Conservation (phyloP, 495 filamentous ascomycete species). For the Pyrenula aspistea region DNA sequence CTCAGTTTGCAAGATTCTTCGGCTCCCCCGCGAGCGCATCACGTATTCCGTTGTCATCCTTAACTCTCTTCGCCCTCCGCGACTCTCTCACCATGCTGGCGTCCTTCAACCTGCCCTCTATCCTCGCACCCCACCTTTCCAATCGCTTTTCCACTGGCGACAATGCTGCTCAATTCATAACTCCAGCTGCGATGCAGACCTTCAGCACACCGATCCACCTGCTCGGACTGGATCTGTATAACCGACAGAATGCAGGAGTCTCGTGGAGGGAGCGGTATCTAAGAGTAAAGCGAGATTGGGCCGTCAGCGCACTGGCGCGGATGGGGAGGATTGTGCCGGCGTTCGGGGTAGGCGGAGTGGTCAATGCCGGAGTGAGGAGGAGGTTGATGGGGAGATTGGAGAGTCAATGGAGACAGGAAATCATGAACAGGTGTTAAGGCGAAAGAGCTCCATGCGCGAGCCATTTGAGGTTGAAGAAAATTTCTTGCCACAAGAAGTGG, state of each 20-base stretch:
- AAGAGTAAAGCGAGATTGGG: slow-evolving; percentile 65
- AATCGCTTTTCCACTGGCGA: slow-evolving; percentile 29
- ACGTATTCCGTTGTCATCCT: slow-evolving; percentile 41
- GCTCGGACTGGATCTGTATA: slow-evolving; percentile 82
- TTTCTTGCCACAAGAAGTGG: too few relatives aligned
- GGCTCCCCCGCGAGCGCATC: slow-evolving; percentile 28
- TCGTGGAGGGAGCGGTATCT: slow-evolving; percentile 45
- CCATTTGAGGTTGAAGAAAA: too few relatives aligned
- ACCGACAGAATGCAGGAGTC: slow-evolving; percentile 40
- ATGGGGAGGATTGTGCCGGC: slow-evolving; percentile 89
- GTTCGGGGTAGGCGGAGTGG: slow-evolving; percentile 85
- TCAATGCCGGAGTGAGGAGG: slow-evolving; percentile 64
- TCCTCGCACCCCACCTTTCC: slow-evolving; percentile 48
- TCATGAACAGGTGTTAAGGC: too few relatives aligned
- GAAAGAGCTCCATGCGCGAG: too few relatives aligned
- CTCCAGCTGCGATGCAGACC: slow-evolving; percentile 72
- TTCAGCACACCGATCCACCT: slow-evolving; percentile 79
- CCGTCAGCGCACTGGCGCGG: slow-evolving; percentile 61
- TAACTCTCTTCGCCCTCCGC: slow-evolving; percentile 67
- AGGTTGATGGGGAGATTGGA: slow-evolving; percentile 32
- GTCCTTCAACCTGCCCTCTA: slow-evolving; percentile 78
- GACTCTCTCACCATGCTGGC: slow-evolving; percentile 91
- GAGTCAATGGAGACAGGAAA: too few relatives aligned
- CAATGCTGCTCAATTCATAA: slow-evolving; percentile 65
- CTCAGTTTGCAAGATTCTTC: slow-evolving; percentile 73